Base-by-base conservation (phyloP, 1,139 yeast species). In the Zhuliangozyma parablackwelliae region DNA sequence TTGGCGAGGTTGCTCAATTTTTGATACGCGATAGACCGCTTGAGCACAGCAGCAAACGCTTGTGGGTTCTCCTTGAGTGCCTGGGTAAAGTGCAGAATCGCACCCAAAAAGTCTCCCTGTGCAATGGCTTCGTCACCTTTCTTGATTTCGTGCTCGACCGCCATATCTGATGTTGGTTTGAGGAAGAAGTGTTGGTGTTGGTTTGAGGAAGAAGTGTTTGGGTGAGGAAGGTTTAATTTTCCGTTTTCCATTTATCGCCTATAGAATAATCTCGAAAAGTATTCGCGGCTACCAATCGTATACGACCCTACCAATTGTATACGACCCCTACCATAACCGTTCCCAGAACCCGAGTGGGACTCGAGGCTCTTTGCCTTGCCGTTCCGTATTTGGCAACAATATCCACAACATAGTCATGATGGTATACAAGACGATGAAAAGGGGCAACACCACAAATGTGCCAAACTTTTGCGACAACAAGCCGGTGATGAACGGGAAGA, bases 401-500 rank as follows among this genome's bases (percentile, higher is more conserved):
- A 69, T 35, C 82, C 82, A 78, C 24, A 66, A 50, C 1, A 54
- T 30, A 13, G 69, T 34, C 63, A 75, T 69, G 2, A 56, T 36
- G 0, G 56, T 38, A 35, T 69, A 64, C 34, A 75, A 59, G 0
- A 58, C 65, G 24, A 78, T 56, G 39, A 73, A 67, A 10, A 71
- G 59, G 0, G 83, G 83, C 56, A 78, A 66, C 16, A 78, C 72
- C n/a, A 77, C 77, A 50, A 47, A 78, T 0, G 82, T 66, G 1
- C 82, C 82, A 2, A 57, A 59, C 36, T 48, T 58, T 48, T 77
- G 73, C n/a, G 80, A 68, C 25, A 75, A 56, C 41, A 77, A 56
- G 28, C 83, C 83, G 24, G 75, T 72, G 20, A 77, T 38, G 45
- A 78, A 78, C 10, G 83, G 83, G 45, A 77, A 67, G 3, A 76